Base-by-base conservation (phyloP, 164 flowering plant genomes). In the Magnolia officinalis region DNA sequence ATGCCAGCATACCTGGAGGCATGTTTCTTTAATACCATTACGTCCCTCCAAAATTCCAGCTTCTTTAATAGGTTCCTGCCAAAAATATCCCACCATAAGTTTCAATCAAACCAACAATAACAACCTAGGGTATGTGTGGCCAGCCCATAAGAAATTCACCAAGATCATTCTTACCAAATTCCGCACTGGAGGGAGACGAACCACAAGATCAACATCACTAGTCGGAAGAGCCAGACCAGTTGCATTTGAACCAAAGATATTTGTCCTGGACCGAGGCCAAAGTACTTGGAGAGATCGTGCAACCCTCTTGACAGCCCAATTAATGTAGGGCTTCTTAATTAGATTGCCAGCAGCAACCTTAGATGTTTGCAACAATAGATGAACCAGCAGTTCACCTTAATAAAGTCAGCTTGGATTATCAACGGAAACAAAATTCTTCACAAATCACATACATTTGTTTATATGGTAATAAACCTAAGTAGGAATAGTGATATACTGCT, bases 11-110 rank as follows among this genome's bases (percentile, higher is more conserved):
- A 95, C 98, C 98, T 95, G 99, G 79, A 95, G 94, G 83, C 98
- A 95, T 72, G 99, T 95, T 84, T 95, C 99, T 84, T 95, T 95
- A 70, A 93, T 95, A 63, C 99, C 98, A 88, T 95, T 95, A 50
- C 99, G 95, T 13, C 98, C 99, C 80, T 95, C 99, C 83, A 95
- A 87, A 72, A 95, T 95, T 75, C 99, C 99, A 84, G 99, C 99
- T 87, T 95, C 99, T 88, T 95, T 95, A 65, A 95, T 95, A 49
- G 99, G 99, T 83, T 95, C 99, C 98, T 95, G 76, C 76, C 76
- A 76, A 63, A 69, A 65, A 50, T 66, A 11, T 50, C 65, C 59
- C 20, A 37, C 19, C 50, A 24, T 59, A 76, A 61, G 29, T 64
- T 72, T 61, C 63, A 65, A 66, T 11, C 14, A 75, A 31, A 26